A percentile compares a stretch with the other conserved stretches of the same genome.
Evolutionary conservation across 345 rosid species (phyloP).

Genomic region (Aquilaria yunnanensis): DNA sequence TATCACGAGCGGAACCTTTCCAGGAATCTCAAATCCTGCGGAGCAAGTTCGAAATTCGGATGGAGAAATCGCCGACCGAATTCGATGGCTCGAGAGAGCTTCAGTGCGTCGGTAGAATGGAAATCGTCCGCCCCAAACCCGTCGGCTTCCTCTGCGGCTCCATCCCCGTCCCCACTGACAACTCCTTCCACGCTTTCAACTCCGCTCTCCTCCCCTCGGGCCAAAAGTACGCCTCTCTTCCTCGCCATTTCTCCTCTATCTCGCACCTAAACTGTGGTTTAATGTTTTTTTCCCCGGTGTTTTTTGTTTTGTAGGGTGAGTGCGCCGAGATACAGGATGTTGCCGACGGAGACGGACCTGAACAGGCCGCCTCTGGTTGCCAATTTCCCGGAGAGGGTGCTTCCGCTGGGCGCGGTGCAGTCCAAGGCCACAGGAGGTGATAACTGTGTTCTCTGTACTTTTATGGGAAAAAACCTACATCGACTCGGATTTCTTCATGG

Average conservation of each 20-base stretch:
- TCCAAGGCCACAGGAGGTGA: constrained; percentile 62
- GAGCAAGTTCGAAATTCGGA: constrained; percentile 13
- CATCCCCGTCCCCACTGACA: constrained; percentile 81
- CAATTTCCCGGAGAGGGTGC: constrained; percentile 56
- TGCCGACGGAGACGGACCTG: constrained; percentile 86
- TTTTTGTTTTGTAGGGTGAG: constrained; percentile 39
- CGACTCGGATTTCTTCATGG: no score
- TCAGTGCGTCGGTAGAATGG: constrained; percentile 75
- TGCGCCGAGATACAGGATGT: constrained; percentile 75
- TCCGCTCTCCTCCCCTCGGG: constrained; percentile 69
- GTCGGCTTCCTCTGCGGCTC: constrained; percentile 91
- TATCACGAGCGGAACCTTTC: no score
- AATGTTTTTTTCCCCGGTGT: neutral
- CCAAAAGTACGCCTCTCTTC: constrained; percentile 34
- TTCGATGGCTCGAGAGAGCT: constrained; percentile 47
- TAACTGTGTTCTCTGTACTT: neutral
- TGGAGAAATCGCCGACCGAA: constrained; percentile 37
- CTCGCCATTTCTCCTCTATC: neutral
- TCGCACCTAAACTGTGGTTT: neutral
- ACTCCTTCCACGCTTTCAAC: constrained; percentile 55
- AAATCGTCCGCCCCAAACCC: constrained; percentile 61
- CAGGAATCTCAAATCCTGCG: no score
- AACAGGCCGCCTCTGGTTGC: constrained; percentile 66
- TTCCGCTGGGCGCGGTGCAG: constrained; percentile 57
- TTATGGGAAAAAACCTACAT: no score